These are phyloP conservation scores for Dryas integrifolia DNA, from an alignment of 331 rosid species.

Conservation along the genomic window DNA sequence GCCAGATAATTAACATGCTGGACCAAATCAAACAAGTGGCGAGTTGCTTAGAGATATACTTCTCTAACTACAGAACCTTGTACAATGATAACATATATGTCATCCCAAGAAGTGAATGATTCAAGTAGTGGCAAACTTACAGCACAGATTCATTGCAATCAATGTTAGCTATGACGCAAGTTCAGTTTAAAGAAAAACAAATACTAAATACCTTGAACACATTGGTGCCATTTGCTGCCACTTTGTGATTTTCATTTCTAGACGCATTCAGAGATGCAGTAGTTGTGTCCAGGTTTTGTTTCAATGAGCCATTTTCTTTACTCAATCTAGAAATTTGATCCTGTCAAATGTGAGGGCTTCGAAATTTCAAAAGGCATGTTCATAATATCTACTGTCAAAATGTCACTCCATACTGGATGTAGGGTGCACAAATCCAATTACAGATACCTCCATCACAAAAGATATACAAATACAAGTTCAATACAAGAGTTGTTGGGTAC, in stretches of 20 bases:
- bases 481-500: conserved; percentile 29
- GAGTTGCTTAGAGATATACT: not conserved
- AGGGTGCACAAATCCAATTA: not conserved
- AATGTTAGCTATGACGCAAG: not conserved
- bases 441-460: not conserved
- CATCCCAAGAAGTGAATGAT: not conserved
- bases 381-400: not conserved
- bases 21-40: not conserved
- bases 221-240: conserved; percentile 46
- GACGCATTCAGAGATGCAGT: conserved; percentile 45
- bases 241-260: conserved; percentile 52
- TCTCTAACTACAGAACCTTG: not conserved
- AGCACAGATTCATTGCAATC: not conserved
- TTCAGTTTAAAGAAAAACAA: conserved; percentile 11
- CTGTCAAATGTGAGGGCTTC: conserved; percentile 39
- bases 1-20: not conserved
- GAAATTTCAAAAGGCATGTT: conserved; percentile 14
- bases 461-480: conserved; percentile 1
- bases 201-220: conserved; percentile 49
- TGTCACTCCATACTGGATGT: not conserved
- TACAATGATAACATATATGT: not conserved
- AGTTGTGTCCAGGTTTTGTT: conserved; percentile 63
- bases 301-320: conserved; percentile 80
- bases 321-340: conserved; percentile 62
- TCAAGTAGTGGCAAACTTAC: not conserved